phyloP scores from a whole-genome alignment of 345 rosid species.

The Dovyalis caffra region DNA sequence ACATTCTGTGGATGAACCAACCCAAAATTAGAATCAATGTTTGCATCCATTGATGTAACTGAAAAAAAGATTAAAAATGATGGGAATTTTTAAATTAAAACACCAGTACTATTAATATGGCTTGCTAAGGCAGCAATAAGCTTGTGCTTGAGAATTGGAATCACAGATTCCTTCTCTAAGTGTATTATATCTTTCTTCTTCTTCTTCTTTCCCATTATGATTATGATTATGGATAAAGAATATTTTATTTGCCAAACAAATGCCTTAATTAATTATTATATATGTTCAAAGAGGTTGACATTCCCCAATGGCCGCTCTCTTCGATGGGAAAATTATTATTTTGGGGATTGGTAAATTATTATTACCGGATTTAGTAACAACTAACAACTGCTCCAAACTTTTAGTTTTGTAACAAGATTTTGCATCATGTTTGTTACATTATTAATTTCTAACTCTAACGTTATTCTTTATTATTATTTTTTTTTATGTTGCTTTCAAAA shows the following conservation, averaged over 20 bases:
- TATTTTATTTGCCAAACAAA: too few species aligned
- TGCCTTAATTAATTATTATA: too few species aligned
- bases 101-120: slow-evolving; percentile 40
- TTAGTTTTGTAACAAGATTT: too few species aligned
- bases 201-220: slow-evolving; percentile 45
- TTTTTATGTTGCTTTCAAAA: too few species aligned
- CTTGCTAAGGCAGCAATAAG: slow-evolving; percentile 45
- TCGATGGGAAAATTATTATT: background rate
- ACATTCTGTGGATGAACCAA: slow-evolving; percentile 22
- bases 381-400: too few species aligned
- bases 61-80: background rate
- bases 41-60: background rate
- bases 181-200: slow-evolving; percentile 51
- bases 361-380: too few species aligned
- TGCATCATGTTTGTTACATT: too few species aligned
- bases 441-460: too few species aligned
- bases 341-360: background rate
- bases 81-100: background rate
- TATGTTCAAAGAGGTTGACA: background rate
- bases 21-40: background rate
- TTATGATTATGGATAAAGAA: background rate
- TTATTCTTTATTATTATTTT: too few species aligned
- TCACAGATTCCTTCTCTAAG: slow-evolving; percentile 72
- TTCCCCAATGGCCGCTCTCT: slow-evolving; percentile 2
- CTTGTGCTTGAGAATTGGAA: slow-evolving; percentile 65